phyloP scores from a whole-genome alignment of 495 filamentous ascomycete species.

The Trichoderma orchidacearum region DNA sequence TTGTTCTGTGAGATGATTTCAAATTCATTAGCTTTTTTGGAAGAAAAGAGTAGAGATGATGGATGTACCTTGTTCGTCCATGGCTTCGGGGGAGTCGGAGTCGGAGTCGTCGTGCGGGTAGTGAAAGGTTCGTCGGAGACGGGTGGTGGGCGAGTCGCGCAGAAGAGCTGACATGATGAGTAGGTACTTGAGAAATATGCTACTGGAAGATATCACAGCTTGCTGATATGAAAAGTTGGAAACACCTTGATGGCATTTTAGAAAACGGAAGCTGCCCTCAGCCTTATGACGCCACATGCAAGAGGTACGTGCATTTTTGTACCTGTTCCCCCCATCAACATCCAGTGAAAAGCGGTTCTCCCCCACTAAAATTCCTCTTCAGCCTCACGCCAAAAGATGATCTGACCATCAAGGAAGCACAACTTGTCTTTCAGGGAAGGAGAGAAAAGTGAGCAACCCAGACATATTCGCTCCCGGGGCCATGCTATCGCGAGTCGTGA shows the following conservation, averaged over 20 bases:
- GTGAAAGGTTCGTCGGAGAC: constrained; percentile 47
- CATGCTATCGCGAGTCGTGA: not conserved
- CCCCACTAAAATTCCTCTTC: not conserved
- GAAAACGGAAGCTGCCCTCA: not conserved
- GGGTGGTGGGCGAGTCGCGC: constrained; percentile 14
- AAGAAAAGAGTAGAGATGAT: not conserved
- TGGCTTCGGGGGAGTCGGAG: constrained; percentile 34
- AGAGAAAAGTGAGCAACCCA: too few species aligned
- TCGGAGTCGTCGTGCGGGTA: constrained; percentile 37
- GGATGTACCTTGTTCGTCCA: constrained; percentile 49
- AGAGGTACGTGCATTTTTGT: not conserved
- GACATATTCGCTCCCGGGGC: not conserved
- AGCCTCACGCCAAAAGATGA: not conserved
- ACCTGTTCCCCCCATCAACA: not conserved
- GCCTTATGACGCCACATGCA: not conserved
- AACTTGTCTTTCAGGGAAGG: too few species aligned
- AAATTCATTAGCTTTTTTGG: constrained; percentile 1
- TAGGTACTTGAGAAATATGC: not conserved
- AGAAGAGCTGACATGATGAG: too few species aligned
- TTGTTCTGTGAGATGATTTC: constrained; percentile 44
- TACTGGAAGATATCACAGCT: not conserved
- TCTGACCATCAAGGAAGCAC: not conserved
- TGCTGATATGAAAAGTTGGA: too few species aligned
- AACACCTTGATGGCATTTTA: not conserved
- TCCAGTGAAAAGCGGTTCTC: not conserved